Percentiles rank a stretch among this genome's conserved stretches.
Evolutionary conservation across 345 rosid species (phyloP).

Genomic region (Syzygium jambos): DNA sequence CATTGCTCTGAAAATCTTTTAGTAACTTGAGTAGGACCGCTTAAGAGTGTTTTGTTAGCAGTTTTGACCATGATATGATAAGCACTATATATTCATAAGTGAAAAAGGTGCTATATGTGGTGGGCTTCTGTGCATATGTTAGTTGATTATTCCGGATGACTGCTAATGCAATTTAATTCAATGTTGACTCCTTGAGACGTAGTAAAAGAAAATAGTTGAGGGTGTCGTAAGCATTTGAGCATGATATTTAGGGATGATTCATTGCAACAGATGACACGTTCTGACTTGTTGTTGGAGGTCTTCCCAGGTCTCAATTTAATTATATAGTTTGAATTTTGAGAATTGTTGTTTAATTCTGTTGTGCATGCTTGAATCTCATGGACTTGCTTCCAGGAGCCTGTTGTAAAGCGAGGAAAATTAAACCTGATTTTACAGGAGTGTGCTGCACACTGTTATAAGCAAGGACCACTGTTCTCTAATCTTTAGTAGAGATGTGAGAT

Average conservation of each 20-base stretch:
- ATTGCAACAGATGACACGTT: background rate
- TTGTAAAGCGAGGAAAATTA: background rate
- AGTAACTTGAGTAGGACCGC: too few species aligned
- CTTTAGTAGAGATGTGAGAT: background rate
- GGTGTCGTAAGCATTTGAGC: too few species aligned
- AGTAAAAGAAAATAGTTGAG: too few species aligned
- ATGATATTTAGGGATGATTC: background rate
- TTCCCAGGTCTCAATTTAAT: background rate
- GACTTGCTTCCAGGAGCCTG: background rate
- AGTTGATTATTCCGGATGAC: too few species aligned
- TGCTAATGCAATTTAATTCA: too few species aligned
- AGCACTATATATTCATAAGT: too few species aligned
- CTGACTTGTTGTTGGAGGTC: background rate
- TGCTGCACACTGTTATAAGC: background rate
- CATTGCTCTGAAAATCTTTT: too few species aligned
- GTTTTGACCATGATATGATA: too few species aligned
- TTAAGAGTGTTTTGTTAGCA: too few species aligned
- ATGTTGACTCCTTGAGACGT: too few species aligned
- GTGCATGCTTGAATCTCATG: background rate
- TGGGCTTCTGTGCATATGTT: too few species aligned
- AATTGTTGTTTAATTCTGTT: background rate
- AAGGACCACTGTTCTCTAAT: background rate
- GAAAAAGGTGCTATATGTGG: too few species aligned
- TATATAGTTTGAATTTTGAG: background rate
- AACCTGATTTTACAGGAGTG: background rate